phyloP scores from a whole-genome alignment of 1,284 basidiomycete genomes.

The Moesziomyces sp. region DNA sequence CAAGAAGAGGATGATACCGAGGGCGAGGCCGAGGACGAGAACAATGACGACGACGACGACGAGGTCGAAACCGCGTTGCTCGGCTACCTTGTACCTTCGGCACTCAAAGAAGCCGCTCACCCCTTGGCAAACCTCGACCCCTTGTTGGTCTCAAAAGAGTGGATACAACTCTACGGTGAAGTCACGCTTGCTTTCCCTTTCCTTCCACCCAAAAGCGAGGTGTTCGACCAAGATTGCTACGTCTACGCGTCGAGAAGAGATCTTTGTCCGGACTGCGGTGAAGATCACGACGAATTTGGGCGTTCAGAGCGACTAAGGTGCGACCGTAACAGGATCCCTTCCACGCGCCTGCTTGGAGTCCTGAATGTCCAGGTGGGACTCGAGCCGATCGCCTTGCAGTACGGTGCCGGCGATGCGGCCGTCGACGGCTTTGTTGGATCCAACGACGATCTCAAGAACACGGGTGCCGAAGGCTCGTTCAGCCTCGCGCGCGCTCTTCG shows the following conservation, averaged over 20 bases:
- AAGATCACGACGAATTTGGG: too few relatives aligned
- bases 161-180: conserved; percentile 47
- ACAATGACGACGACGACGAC: conserved; percentile 5
- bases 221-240: conserved; percentile 20
- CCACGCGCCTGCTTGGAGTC: conserved; percentile 30
- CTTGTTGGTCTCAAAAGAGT: conserved; percentile 23
- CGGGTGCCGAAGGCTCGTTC: conserved; percentile 20
- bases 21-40: not conserved
- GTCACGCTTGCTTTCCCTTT: conserved; percentile 35
- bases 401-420: conserved; percentile 19
- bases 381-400: conserved; percentile 39
- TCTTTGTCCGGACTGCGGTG: too few relatives aligned
- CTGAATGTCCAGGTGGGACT: conserved; percentile 39
- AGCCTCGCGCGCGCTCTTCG: conserved; percentile 26
- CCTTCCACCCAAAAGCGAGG: conserved; percentile 26
- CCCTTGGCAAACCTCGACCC: conserved; percentile 25
- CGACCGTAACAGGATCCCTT: conserved; percentile 1
- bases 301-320: too few relatives aligned
- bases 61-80: conserved; percentile 23
- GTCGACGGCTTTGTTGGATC: conserved; percentile 45
- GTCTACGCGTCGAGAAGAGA: conserved; percentile 12
- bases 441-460: conserved; percentile 28
- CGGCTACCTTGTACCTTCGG: conserved; percentile 32
- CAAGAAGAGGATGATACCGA: not conserved
- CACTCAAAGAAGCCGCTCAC: conserved; percentile 23